Percentiles rank a stretch among this genome's conserved stretches.
These are phyloP conservation scores for Starmerella stigmatis DNA, from an alignment of 805 yeast species.

Conservation along the genomic window DNA sequence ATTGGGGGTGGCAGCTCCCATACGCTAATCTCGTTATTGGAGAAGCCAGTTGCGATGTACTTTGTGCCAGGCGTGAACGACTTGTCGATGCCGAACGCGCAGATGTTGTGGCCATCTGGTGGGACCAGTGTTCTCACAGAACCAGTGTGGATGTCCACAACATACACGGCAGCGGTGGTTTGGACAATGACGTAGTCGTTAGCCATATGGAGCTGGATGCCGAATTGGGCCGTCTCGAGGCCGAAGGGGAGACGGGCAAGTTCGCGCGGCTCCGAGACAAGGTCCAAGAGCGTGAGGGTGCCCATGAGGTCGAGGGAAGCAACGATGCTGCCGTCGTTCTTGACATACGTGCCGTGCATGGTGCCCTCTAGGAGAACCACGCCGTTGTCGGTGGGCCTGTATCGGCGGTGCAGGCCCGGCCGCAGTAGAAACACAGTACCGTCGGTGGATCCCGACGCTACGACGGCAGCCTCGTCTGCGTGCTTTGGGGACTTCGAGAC, in stretches of 20 bases:
- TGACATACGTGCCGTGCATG: conserved; percentile 13
- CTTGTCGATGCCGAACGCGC: conserved; percentile 18
- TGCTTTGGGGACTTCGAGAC: conserved; percentile 6
- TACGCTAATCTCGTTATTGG: conserved; percentile 8
- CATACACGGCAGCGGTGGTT: neutral
- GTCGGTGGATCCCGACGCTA: conserved; percentile 18
- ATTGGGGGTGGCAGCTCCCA: conserved; percentile 14
- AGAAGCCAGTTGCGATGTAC: conserved; percentile 12
- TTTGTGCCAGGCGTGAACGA: conserved; percentile 11
- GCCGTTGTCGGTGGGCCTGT: conserved; percentile 3
- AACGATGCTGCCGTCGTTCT: conserved; percentile 13
- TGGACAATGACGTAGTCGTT: conserved; percentile 13
- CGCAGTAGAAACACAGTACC: conserved; percentile 15
- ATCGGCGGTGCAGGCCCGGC: neutral
- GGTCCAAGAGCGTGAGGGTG: neutral
- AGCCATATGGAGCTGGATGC: conserved; percentile 11
- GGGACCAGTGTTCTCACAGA: neutral
- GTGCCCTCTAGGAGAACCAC: conserved; percentile 15
- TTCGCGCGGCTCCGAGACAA: neutral
- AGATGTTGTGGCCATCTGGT: conserved; percentile 6
- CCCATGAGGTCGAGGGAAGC: conserved; percentile 14
- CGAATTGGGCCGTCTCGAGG: neutral
- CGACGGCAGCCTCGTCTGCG: conserved; percentile 2
- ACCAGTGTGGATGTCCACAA: conserved; percentile 8
- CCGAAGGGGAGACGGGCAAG: conserved; percentile 6